Base-by-base conservation (phyloP, 2,329 filamentous ascomycete species). In the Ophiostoma pallidulum region DNA sequence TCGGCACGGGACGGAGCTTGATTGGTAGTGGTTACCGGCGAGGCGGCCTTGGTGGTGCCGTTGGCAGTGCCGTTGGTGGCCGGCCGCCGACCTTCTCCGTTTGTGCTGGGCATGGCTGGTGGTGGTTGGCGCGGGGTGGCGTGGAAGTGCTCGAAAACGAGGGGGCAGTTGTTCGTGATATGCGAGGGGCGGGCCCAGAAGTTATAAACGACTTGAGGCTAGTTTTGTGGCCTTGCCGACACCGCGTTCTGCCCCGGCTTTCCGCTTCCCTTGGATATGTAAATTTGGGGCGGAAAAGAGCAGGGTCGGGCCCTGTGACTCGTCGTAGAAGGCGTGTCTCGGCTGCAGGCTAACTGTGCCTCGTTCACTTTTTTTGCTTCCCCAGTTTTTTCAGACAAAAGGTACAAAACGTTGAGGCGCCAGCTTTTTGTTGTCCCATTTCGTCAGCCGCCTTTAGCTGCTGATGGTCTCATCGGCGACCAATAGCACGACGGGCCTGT, bases 1-100 rank as follows among this genome's bases (percentile, higher is more conserved):
- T 46, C 50, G 10, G 62, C 60, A 49, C 62, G 55, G 43, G 55
- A 55, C 32, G 51, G 52, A n/a, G n/a, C n/a, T n/a, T n/a, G n/a
- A 40, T 22, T 13, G 35, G 26, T 18, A 3, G 24, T 9, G 5
- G 44, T 14, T 3, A 16, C 10, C 20, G 29, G 29, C 29, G 29
- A 6, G 29, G 29, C 29, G 4, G 29, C 5, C 19, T 13, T 22
- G 14, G 45, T 9, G 14, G 41, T 13, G 42, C 22, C 41, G 20
- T n/a, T 45, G 38, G 24, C 18, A 18, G 19, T 10, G 36, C 37
- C 45, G 20, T 44, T 40, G 35, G 19, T 35, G 22, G 48, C 38
- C 16, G 42, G 16, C 33, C 33, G 29, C 5, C 22, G 38, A 16
- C 26, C 20, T 18, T 16, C 14, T 26, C 31, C 42, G 43, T 43